These are phyloP conservation scores for Aspergillus sp. DNA, from an alignment of 2,329 filamentous ascomycete genomes.

Conservation along the genomic window DNA sequence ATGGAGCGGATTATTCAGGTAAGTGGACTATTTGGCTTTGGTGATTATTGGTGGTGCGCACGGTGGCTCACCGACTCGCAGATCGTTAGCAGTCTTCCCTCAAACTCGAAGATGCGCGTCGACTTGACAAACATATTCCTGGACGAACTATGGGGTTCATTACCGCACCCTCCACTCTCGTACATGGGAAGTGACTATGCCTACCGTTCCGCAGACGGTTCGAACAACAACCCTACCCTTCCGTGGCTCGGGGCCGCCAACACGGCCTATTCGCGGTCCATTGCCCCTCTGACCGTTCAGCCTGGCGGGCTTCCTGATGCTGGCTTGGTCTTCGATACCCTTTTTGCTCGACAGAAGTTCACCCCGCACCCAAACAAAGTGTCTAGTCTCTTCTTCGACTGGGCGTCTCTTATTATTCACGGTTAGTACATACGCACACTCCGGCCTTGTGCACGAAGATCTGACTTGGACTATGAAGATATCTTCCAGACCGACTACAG, in stretches of 20 bases:
- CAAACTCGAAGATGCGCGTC: constrained; percentile 63
- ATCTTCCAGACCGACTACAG: constrained; percentile 71
- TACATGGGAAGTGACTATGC: constrained; percentile 61
- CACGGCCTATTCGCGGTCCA: constrained; percentile 68
- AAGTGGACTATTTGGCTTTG: constrained; percentile 16
- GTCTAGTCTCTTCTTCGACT: constrained; percentile 73
- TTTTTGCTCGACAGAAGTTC: constrained; percentile 49
- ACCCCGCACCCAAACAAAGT: constrained; percentile 69
- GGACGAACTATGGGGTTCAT: constrained; percentile 69
- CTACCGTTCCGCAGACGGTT: constrained; percentile 73
- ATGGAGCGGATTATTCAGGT: constrained; percentile 73
- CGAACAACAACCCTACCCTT: constrained; percentile 70
- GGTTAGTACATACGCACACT: constrained; percentile 45
- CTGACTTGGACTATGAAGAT: constrained; percentile 45
- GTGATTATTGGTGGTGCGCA: neutral
- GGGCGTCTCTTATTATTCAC: constrained; percentile 74
- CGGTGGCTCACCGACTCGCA: constrained; percentile 31
- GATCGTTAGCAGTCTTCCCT: constrained; percentile 68
- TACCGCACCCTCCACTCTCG: constrained; percentile 73
- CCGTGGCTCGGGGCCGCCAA: constrained; percentile 70
- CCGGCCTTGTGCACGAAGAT: neutral
- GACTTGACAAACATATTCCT: constrained; percentile 71
- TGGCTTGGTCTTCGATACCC: constrained; percentile 51
- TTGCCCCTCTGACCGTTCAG: constrained; percentile 62
- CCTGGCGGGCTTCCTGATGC: constrained; percentile 71